Percentiles rank a stretch among this genome's conserved stretches.
Conservation (phyloP, 2,329 filamentous ascomycete genomes). For the Bipolaris zeicola region DNA sequence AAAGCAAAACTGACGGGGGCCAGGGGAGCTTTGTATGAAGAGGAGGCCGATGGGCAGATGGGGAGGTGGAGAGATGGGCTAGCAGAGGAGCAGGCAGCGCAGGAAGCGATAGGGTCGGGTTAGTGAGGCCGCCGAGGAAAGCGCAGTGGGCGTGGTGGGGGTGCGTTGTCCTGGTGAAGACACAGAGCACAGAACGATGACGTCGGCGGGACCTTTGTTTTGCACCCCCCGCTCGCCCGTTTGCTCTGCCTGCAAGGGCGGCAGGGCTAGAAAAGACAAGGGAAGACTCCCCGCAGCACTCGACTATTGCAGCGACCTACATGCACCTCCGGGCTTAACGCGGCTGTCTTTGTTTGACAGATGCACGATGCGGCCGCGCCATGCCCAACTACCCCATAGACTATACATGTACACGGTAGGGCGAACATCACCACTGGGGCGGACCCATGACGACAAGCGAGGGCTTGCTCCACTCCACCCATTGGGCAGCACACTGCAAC, state of each 20-base stretch:
- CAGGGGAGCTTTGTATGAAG: background rate
- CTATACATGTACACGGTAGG: background rate
- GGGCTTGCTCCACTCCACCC: background rate
- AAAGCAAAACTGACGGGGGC: background rate
- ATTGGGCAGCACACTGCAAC: background rate
- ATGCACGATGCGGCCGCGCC: background rate
- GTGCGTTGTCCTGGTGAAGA: conserved; percentile 15
- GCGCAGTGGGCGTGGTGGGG: conserved; percentile 6
- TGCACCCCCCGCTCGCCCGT: conserved; percentile 11
- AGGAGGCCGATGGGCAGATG: too few species aligned
- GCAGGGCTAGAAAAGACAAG: background rate
- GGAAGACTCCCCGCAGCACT: too few species aligned
- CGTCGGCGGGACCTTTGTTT: conserved; percentile 11
- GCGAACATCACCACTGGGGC: background rate
- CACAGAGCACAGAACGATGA: conserved; percentile 1
- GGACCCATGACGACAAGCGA: background rate
- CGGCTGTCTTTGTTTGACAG: background rate
- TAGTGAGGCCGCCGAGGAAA: conserved; percentile 14
- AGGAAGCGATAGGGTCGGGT: conserved; percentile 1
- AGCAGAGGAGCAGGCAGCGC: background rate
- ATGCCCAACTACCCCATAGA: too few species aligned
- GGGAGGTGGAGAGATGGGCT: background rate
- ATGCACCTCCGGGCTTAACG: conserved; percentile 1
- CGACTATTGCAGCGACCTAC: too few species aligned
- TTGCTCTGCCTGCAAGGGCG: conserved; percentile 8